Percentiles rank a stretch among this genome's conserved stretches.
Evolutionary conservation across 495 filamentous ascomycete genomes (phyloP).

Genomic region (Penicillium canariense): DNA sequence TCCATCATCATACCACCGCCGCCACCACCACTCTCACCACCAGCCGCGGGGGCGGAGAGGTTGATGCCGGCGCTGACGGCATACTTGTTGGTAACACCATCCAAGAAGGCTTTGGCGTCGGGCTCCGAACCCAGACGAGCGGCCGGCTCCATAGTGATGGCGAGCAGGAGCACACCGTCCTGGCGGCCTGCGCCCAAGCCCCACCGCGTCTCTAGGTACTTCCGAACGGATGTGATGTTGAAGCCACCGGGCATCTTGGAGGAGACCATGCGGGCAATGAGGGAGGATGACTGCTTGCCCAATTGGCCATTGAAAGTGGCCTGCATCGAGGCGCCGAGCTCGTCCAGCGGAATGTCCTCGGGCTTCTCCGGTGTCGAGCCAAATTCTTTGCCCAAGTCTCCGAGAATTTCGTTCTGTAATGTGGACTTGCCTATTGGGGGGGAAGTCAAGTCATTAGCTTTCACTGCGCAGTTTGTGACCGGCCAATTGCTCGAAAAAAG

Average conservation of each 20-base stretch:
- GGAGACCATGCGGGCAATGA: constrained; percentile 90
- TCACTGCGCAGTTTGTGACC: not conserved
- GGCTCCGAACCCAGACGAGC: constrained; percentile 82
- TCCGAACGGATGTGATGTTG: constrained; percentile 92
- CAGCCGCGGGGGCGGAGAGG: constrained; percentile 72
- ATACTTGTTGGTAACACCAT: constrained; percentile 86
- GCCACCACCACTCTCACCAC: constrained; percentile 68
- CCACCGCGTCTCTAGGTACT: constrained; percentile 94
- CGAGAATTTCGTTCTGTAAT: constrained; percentile 94
- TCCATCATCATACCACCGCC: constrained; percentile 96
- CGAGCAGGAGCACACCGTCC: constrained; percentile 84
- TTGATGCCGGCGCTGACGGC: constrained; percentile 80
- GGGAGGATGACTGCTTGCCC: constrained; percentile 92
- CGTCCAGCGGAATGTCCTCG: constrained; percentile 94
- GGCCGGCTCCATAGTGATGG: constrained; percentile 88
- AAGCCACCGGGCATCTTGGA: constrained; percentile 99
- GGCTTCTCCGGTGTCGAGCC: constrained; percentile 97
- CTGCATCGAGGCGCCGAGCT: constrained; percentile 94
- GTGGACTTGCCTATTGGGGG: constrained; percentile 80
- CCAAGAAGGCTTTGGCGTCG: constrained; percentile 89
- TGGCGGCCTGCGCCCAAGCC: constrained; percentile 84
- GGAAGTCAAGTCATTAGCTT: not conserved
- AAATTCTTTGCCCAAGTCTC: constrained; percentile 97
- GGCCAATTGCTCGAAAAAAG: not conserved
- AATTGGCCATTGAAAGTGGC: constrained; percentile 97